Conservation (phyloP, 2,329 filamentous ascomycete genomes). For the Dothiorella sarmentorum region DNA sequence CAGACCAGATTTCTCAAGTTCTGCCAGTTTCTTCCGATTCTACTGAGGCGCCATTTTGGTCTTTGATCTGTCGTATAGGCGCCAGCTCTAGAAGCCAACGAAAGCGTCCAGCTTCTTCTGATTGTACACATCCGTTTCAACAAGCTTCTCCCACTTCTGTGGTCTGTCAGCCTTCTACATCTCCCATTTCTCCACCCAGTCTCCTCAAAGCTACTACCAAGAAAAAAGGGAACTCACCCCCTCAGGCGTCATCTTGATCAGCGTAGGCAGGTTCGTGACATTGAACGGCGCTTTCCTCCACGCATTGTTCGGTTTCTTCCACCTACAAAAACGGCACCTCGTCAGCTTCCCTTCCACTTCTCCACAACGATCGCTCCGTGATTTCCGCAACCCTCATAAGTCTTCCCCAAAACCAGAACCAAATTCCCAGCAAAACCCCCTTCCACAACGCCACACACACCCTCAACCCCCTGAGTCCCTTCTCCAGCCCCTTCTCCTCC, state of each 20-base stretch:
- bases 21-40: no score
- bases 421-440: no score
- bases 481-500: neutral
- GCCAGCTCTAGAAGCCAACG: neutral
- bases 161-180: neutral
- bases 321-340: neutral
- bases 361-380: no score
- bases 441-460: no score
- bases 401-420: no score
- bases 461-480: no score
- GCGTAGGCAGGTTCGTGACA: neutral
- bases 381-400: neutral
- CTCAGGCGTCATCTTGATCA: constrained; percentile 3
- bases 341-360: neutral
- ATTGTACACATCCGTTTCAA: neutral
- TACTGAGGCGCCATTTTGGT: no score
- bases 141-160: neutral
- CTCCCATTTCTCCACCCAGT: neutral
- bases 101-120: constrained; percentile 1
- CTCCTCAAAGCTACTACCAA: neutral
- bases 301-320: neutral
- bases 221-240: neutral
- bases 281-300: constrained; percentile 6
- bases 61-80: no score
- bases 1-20: no score